phyloP scores from a whole-genome alignment of 345 rosid species.

The Populus simonii region DNA sequence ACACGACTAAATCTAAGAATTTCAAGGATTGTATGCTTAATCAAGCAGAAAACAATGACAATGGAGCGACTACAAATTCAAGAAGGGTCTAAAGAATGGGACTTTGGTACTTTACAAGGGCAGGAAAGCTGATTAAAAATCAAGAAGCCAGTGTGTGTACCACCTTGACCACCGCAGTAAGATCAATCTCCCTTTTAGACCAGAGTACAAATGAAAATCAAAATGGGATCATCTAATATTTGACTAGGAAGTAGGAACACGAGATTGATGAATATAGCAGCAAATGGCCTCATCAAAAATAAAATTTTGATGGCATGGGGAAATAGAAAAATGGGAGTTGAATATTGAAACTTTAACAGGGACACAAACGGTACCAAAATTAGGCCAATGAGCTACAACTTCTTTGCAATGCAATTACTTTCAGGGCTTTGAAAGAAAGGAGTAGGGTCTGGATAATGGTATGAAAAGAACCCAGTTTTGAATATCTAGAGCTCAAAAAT shows the following conservation, averaged over 20 bases:
- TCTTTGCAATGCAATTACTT: constrained; percentile 19
- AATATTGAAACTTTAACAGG: constrained; percentile 16
- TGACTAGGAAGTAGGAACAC: constrained; percentile 32
- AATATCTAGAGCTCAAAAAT: constrained; percentile 2
- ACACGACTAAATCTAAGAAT: neutral
- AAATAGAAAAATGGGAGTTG: constrained; percentile 3
- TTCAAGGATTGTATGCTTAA: constrained; percentile 17
- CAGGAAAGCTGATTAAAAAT: constrained; percentile 15
- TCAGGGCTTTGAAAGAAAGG: constrained; percentile 13
- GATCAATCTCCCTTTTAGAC: constrained; percentile 22
- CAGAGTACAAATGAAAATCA: constrained; percentile 24
- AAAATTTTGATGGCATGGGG: constrained; percentile 3
- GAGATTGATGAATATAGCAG: constrained; percentile 9
- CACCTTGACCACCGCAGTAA: constrained; percentile 12
- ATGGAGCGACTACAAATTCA: constrained; percentile 4
- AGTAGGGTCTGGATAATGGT: constrained; percentile 8
- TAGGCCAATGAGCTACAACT: constrained; percentile 8
- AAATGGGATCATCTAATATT: constrained; percentile 22
- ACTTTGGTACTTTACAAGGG: constrained; percentile 43
- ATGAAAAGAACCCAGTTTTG: neutral
- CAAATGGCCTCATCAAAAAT: constrained; percentile 7
- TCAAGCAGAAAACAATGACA: constrained; percentile 14
- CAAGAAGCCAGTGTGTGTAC: constrained; percentile 21
- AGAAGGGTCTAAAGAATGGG: constrained; percentile 14
- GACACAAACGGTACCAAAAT: constrained; percentile 36